Base-by-base conservation (phyloP, 179 eudicot genomes). In the Spergularia azorica region DNA sequence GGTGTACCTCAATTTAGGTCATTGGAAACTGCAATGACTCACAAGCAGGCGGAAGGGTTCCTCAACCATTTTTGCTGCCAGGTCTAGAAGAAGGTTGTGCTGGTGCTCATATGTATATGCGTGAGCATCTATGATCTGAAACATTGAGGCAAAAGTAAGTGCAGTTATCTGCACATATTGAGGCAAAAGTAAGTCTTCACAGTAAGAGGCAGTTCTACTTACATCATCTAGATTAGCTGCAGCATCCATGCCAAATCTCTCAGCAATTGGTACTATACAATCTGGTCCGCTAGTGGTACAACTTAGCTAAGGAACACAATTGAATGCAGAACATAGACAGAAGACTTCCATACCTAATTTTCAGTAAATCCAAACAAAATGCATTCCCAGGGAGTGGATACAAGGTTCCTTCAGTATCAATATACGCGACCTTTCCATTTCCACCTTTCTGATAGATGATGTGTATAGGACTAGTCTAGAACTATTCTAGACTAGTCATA, bases 31-130 rank as follows among this genome's bases (percentile, higher is more conserved):
- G 72, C 39, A 73, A 65, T 4, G 32, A 72, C 75, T 87, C 70
- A 92, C 97, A 89, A 93, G 80, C 55, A 95, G 89, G 77, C 96
- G 81, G 70, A 95, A 92, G 60, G 98, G 97, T 77, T 95, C 97
- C 79, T 95, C 96, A 12, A 97, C 84, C 98, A 91, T 95, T 88
- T 6, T 95, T 61, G 96, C 98, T 63, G 98, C 97, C 75, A 92
- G 85, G 64, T 92, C 98, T 65, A 94, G 94, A 61, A 94, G 98
- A 80, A 92, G 89, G 84, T 91, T 92, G 88, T 87, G 88, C 81
- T 95, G 96, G 85, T 95, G 97, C 79, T 95, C 97, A 55, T 95
- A 95, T 36, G 98, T 92, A 81, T 91, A 95, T 56, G 96, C 98
- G 73, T 97, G 94, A 52, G 97, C 97, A 83, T 91, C 92, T 56